Evolutionary conservation across 805 yeast species (phyloP), one percentile per base, ranked within the genome.

Genomic region (Ogataea nitratoaversa): DNA sequence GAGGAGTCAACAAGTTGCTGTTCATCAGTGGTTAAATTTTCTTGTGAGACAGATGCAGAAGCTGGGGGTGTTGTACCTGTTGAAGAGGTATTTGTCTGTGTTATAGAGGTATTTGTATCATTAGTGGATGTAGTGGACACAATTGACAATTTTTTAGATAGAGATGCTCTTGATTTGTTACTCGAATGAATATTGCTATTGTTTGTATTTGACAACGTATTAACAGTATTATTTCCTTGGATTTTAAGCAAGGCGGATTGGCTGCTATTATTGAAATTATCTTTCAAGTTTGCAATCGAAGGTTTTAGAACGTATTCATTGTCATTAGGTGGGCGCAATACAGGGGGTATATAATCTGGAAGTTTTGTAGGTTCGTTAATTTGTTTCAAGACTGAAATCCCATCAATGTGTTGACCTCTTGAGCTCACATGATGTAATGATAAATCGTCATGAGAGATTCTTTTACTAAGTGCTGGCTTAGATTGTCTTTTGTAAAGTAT

Each of bases 261-360:
- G n/a, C n/a, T n/a, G n/a, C n/a, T 31, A 17, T 18, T 31, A 24
- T 24, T 33, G n/a, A 14, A 14, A 3, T 13, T 30, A 17, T 29
- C 30, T n/a, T 17, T 38, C 16, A n/a, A 8, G 30, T 12, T 28
- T 30, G 36, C 19, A 8, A 36, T 18, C 4, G 33, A n/a, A n/a
- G n/a, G n/a, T n/a, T 25, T 20, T 27, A 24, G 16, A 22, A 32
- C 18, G 25, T 47, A 23, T 19, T 32, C 25, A 32, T 41, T 30
- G 36, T 51, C 32, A 12, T 36, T 22, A 8, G 76, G 23, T 9
- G 78, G 76, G 24, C 80, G 56, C 39, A 76, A 62, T 13, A 75
- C 80, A 2, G 79, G 76, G 4, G 82, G 82, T 2, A 70, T 59
- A 50, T 71, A 67, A 42, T 71, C 56, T 5, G 77, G 75, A 35